Conservation (phyloP, 2,329 filamentous ascomycete species). For the Exophiala mesophila region DNA sequence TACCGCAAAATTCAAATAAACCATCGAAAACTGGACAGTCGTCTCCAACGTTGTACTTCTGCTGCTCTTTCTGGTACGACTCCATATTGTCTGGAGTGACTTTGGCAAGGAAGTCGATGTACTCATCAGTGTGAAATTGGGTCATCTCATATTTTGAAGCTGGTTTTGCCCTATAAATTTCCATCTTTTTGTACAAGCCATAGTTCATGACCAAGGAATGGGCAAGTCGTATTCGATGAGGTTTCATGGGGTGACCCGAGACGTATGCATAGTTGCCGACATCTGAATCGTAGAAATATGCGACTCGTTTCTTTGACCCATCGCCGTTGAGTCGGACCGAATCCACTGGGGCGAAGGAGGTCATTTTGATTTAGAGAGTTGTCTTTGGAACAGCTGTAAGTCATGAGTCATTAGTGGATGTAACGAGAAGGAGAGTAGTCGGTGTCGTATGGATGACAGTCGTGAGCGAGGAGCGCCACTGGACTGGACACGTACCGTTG, state of each 20-base stretch:
- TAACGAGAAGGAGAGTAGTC: too few relatives aligned
- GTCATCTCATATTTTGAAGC: constrained; percentile 67
- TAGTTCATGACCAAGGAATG: constrained; percentile 67
- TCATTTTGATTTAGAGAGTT: too few relatives aligned
- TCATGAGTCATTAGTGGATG: too few relatives aligned
- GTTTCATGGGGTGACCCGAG: constrained; percentile 64
- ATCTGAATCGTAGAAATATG: constrained; percentile 98
- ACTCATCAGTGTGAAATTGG: constrained; percentile 69
- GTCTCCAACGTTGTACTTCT: constrained; percentile 66
- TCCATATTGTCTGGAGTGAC: constrained; percentile 99
- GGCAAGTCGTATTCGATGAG: constrained; percentile 63
- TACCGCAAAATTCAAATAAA: constrained; percentile 66
- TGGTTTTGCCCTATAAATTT: constrained; percentile 75
- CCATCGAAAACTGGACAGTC: constrained; percentile 64
- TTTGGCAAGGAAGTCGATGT: constrained; percentile 69
- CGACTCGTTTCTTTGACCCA: constrained; percentile 70
- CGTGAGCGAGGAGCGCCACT: too few relatives aligned
- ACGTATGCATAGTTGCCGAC: constrained; percentile 98
- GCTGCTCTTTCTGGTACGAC: constrained; percentile 81
- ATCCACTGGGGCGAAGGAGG: constrained; percentile 51
- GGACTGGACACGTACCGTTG: too few relatives aligned
- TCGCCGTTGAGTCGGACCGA: constrained; percentile 47
- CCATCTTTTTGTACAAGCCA: constrained; percentile 67
- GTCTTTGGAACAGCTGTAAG: too few relatives aligned
- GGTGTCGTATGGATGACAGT: too few relatives aligned